phyloP scores from a whole-genome alignment of 2,329 filamentous ascomycete species.

The Fusarium floridanum region DNA sequence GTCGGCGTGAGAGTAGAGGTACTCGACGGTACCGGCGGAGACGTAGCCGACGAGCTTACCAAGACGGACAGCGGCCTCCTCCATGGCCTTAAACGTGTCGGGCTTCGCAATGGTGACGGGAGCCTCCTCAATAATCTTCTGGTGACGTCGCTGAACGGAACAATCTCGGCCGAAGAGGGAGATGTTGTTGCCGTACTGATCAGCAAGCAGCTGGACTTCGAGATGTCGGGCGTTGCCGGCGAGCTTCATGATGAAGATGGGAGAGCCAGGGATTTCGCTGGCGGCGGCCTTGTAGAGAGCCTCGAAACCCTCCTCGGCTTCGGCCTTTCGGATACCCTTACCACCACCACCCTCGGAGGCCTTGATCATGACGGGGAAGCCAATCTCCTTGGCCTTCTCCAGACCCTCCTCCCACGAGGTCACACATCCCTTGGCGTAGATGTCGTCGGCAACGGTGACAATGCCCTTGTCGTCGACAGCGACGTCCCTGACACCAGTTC shows the following conservation, averaged over 20 bases:
- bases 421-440: slow-evolving; percentile 94
- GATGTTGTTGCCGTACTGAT: slow-evolving; percentile 99
- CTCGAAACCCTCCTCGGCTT: slow-evolving; percentile 85
- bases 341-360: slow-evolving; percentile 99
- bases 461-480: slow-evolving; percentile 84
- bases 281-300: slow-evolving; percentile 94
- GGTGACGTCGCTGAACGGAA: slow-evolving; percentile 96
- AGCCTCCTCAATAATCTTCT: slow-evolving; percentile 99
- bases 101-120: slow-evolving; percentile 95
- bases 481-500: slow-evolving; percentile 88
- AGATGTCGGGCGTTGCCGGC: slow-evolving; percentile 96
- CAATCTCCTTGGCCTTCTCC: slow-evolving; percentile 86
- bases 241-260: slow-evolving; percentile 99
- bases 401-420: slow-evolving; percentile 91
- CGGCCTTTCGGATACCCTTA: slow-evolving; percentile 98
- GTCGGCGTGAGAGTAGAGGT: slow-evolving; percentile 96
- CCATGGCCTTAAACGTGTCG: slow-evolving; percentile 94
- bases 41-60: slow-evolving; percentile 97
- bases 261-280: slow-evolving; percentile 96
- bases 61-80: slow-evolving; percentile 93
- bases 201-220: slow-evolving; percentile 96
- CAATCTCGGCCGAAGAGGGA: slow-evolving; percentile 99
- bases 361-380: slow-evolving; percentile 99
- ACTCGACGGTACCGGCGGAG: slow-evolving; percentile 98
- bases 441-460: slow-evolving; percentile 87